Evolutionary conservation across 352 stramenopile genomes (phyloP), one percentile per base, ranked within the genome.

Genomic region (Globisporangium nagaii): DNA sequence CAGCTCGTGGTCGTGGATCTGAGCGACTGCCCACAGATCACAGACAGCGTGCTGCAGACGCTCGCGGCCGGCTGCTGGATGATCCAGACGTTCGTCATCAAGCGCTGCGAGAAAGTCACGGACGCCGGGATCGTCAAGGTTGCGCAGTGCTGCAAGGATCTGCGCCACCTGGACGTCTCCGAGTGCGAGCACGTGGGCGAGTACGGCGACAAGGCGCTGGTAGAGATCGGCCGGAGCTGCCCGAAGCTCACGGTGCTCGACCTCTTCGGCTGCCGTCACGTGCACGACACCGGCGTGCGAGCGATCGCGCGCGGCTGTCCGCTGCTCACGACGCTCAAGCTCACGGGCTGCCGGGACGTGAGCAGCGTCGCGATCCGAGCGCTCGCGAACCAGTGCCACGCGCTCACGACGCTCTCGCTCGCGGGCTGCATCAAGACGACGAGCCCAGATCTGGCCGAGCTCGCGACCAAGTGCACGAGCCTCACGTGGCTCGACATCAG

Each of bases 141-240:
- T n/a, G 88, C 88, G 1, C 82, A 91, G 53, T 91, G 84, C 53
- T 96, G 87, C 57, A 86, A 86, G 32, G 58, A 84, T 3, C 59
- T 97, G 39, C 75, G 67, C 10, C 67, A 89, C 48, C 56, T 97
- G 4, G 89, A 96, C 59, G 79, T 96, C 20, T 90, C 82, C 17
- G 76, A 91, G 50, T 97, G 88, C 47, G 74, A 84, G 40, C 78
- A 76, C 32, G 74, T 96, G 0, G 88, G 88, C 31, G 89, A 98
- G 63, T 98, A 94, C 60, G 92, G 93, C 1, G 92, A 98, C 73
- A 90, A 95, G 59, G 89, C 85, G 25, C 67, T 98, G 8, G 62
- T 96, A 24, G 89, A 95, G 65, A 74, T 98, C 15, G 92, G 90
- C 4, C 72, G 74, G 37, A 86, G 73, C 63, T 97, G 90, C 57